These are phyloP conservation scores for Auxenochlorella pyrenoidosa DNA, from an alignment of 139 green algal species.

Conservation along the genomic window DNA sequence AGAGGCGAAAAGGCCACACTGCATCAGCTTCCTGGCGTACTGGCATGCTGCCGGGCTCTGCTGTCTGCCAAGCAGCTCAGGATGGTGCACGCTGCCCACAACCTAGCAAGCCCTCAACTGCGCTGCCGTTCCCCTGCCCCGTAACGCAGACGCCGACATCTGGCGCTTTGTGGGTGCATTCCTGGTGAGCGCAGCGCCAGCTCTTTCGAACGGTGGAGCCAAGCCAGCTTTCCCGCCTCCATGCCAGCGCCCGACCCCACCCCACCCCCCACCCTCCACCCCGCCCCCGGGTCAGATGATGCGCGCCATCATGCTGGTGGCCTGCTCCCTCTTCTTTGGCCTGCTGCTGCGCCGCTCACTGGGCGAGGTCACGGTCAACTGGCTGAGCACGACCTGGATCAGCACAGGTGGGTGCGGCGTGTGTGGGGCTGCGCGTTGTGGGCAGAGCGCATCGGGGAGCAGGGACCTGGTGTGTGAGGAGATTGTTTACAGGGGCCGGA, in stretches of 20 bases:
- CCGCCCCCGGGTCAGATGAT: constrained; percentile 1
- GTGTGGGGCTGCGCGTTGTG: neutral
- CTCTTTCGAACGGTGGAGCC: no score
- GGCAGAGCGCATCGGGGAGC: no score
- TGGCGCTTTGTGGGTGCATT: constrained; percentile 57
- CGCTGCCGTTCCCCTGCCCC: neutral
- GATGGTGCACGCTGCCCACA: no score
- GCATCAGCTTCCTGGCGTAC: no score
- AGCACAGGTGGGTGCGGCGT: constrained; percentile 21
- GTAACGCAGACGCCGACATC: constrained; percentile 13
- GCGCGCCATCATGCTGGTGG: constrained; percentile 18
- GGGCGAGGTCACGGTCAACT: constrained; percentile 42
- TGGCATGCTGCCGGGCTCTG: no score
- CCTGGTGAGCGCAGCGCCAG: constrained; percentile 17
- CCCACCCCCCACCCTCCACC: neutral
- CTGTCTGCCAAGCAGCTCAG: neutral
- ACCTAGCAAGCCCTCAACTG: no score
- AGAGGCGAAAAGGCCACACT: no score
- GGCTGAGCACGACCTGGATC: constrained; percentile 47
- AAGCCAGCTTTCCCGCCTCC: no score
- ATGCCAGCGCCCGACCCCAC: no score
- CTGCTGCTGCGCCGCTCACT: constrained; percentile 1
- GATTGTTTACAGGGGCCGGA: no score
- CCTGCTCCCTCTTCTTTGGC: constrained; percentile 3
- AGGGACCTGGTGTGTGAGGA: no score